These are phyloP conservation scores for Oryza australiensis DNA, from an alignment of 176 grass and related monocot species.

Conservation along the genomic window DNA sequence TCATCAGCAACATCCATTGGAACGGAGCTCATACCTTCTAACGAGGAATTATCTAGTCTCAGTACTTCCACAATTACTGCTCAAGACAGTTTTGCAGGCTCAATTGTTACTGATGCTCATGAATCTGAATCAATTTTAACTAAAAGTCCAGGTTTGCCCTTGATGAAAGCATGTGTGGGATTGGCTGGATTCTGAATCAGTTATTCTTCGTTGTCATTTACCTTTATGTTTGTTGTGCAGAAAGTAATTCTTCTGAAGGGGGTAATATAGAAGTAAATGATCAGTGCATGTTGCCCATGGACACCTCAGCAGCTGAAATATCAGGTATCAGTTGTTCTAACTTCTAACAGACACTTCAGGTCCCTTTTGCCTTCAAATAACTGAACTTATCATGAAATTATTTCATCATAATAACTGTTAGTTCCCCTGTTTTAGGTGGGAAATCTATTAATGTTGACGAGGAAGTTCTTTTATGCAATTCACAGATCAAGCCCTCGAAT, in stretches of 20 bases:
- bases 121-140: slow-evolving; percentile 31
- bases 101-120: slow-evolving; percentile 24
- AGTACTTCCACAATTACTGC: background rate
- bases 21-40: background rate
- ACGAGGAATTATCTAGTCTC: slow-evolving; percentile 16
- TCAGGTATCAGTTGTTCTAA: slow-evolving; percentile 35
- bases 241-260: slow-evolving; percentile 22
- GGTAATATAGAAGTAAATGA: slow-evolving; percentile 17
- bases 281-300: background rate
- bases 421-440: background rate
- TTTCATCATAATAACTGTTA: background rate
- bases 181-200: background rate
- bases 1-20: slow-evolving; percentile 25
- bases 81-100: background rate
- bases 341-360: background rate
- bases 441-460: background rate
- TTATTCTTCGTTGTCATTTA: slow-evolving; percentile 18
- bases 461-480: background rate
- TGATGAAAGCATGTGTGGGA: background rate
- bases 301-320: slow-evolving; percentile 29
- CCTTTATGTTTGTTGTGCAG: slow-evolving; percentile 14
- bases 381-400: slow-evolving; percentile 20
- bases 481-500: background rate
- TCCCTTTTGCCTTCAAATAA: slow-evolving; percentile 23
- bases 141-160: slow-evolving; percentile 32